phyloP scores from a whole-genome alignment of 164 flowering plant species.

The Magnolia kwangsiensis region DNA sequence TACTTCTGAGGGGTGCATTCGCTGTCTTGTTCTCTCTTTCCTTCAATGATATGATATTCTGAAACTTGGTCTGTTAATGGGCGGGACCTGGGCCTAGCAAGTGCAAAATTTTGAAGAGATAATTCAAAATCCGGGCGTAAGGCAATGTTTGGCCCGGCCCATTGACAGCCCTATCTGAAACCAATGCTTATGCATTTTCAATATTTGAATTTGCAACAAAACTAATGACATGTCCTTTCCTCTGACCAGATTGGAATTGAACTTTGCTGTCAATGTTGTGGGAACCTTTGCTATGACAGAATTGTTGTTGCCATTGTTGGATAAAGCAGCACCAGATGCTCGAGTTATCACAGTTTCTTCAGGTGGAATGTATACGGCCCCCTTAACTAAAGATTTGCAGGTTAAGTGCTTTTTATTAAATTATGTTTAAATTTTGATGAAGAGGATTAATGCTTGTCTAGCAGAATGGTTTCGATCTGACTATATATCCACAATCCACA shows the following conservation, averaged over 20 bases:
- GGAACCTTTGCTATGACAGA: slow-evolving; percentile 83
- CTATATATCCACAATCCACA: too few species aligned
- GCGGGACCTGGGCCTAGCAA: neutral
- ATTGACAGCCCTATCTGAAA: neutral
- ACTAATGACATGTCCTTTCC: slow-evolving; percentile 17
- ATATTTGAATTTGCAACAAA: neutral
- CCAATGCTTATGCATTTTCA: neutral
- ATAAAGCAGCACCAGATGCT: slow-evolving; percentile 88
- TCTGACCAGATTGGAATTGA: slow-evolving; percentile 63
- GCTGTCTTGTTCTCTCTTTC: slow-evolving; percentile 8
- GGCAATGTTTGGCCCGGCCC: neutral
- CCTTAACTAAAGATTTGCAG: slow-evolving; percentile 74
- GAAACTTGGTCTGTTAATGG: neutral
- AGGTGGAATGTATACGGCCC: slow-evolving; percentile 88
- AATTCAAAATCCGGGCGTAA: neutral
- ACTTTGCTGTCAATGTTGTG: slow-evolving; percentile 82
- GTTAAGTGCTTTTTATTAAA: slow-evolving; percentile 22
- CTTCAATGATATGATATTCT: neutral
- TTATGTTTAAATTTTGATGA: neutral
- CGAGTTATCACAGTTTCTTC: slow-evolving; percentile 90
- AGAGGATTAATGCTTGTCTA: neutral
- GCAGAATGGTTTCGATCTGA: slow-evolving; percentile 2
- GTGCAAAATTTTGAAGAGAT: too few species aligned
- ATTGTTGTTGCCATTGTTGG: slow-evolving; percentile 71
- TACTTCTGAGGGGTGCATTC: slow-evolving; percentile 72